These are phyloP conservation scores for Ensete ventricosum DNA, from an alignment of 176 grass and related monocot species.

Conservation along the genomic window DNA sequence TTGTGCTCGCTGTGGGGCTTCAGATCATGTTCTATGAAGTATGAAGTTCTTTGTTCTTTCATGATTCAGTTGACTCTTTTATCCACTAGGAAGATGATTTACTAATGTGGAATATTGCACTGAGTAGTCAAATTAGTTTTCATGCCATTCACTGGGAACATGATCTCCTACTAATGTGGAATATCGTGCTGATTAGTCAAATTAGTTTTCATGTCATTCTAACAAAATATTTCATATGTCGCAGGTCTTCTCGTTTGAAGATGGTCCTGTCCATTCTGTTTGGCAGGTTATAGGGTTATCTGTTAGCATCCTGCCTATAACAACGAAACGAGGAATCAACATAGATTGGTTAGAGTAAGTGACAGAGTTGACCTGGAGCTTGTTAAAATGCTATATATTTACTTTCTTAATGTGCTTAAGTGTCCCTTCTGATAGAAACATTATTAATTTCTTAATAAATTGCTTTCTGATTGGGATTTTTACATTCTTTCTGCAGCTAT, in stretches of 20 bases:
- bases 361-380: not conserved
- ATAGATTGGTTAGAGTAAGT: constrained; percentile 95
- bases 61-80: not conserved
- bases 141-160: too few species aligned
- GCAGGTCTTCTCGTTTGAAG: constrained; percentile 83
- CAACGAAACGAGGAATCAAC: not conserved
- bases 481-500: constrained; percentile 91
- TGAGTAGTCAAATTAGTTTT: too few species aligned
- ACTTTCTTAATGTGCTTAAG: not conserved
- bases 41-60: not conserved
- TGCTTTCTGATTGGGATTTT: constrained; percentile 65
- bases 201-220: too few species aligned
- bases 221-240: not conserved
- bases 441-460: constrained; percentile 10
- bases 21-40: not conserved
- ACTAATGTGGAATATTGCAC: not conserved
- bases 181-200: too few species aligned
- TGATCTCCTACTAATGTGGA: too few species aligned
- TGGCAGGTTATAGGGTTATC: constrained; percentile 60
- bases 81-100: not conserved
- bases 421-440: not conserved
- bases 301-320: constrained; percentile 43
- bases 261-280: constrained; percentile 47
- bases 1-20: too few species aligned
- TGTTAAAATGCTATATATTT: not conserved